Conservation (phyloP, 192 early-diverging fungal species). For the Phlyctochytrium arcticum region DNA sequence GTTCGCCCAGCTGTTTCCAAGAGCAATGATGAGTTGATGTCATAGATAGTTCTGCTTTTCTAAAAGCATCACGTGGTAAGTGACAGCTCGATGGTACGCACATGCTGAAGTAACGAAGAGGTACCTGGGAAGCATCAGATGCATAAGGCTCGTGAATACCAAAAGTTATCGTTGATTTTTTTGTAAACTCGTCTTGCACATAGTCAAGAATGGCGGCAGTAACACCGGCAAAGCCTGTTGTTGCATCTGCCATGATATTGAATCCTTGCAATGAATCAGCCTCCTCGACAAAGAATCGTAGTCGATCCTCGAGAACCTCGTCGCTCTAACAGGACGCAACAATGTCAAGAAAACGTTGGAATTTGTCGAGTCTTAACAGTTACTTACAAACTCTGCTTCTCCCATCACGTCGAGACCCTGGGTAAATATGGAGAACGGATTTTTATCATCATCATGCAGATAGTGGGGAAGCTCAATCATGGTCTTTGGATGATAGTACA, state of each 20-base stretch:
- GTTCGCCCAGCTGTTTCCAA: constrained; percentile 15
- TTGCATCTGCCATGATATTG: constrained; percentile 37
- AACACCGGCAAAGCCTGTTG: constrained; percentile 43
- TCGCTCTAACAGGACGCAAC: constrained; percentile 25
- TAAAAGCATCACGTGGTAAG: neutral
- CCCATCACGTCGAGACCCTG: constrained; percentile 49
- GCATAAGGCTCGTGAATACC: constrained; percentile 22
- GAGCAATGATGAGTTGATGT: constrained; percentile 27
- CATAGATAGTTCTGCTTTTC: constrained; percentile 16
- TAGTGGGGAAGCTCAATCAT: constrained; percentile 45
- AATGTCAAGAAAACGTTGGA: neutral
- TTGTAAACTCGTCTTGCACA: constrained; percentile 36
- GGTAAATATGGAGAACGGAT: constrained; percentile 51
- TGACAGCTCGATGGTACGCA: neutral
- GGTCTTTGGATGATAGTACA: constrained; percentile 71
- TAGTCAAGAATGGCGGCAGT: constrained; percentile 26
- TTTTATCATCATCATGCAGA: constrained; percentile 50
- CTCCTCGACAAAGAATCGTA: constrained; percentile 46
- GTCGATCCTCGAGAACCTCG: constrained; percentile 33
- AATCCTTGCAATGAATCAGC: constrained; percentile 46
- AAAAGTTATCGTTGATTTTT: constrained; percentile 37
- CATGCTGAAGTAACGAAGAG: neutral
- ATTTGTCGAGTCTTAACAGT: no score
- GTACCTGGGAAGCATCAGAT: constrained; percentile 4
- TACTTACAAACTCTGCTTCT: constrained; percentile 16